phyloP scores from a whole-genome alignment of 2,329 filamentous ascomycete species.

The Grosmannia huntii region DNA sequence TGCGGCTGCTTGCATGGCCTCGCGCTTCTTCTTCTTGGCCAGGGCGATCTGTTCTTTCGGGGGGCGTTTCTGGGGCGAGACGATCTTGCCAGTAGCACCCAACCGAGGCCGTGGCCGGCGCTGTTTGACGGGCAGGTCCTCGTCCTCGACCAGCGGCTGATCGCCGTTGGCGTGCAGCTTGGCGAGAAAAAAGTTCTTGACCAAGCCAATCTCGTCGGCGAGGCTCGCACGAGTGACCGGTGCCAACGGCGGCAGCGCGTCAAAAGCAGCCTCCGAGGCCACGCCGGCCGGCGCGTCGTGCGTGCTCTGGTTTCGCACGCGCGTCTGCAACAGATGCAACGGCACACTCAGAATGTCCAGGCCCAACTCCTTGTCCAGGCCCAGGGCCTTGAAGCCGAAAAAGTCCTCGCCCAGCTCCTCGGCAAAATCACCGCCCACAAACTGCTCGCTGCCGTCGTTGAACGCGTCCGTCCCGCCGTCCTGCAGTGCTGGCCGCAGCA shows the following conservation, averaged over 20 bases:
- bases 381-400: conserved; percentile 94
- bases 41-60: conserved; percentile 71
- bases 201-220: conserved; percentile 68
- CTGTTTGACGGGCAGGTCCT: conserved; percentile 89
- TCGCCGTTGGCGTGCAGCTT: conserved; percentile 78
- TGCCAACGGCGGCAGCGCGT: conserved; percentile 55
- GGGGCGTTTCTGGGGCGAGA: conserved; percentile 69
- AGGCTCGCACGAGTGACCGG: conserved; percentile 70
- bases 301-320: conserved; percentile 76
- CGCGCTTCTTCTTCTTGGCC: conserved; percentile 75
- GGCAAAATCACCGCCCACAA: conserved; percentile 90
- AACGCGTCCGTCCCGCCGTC: conserved; percentile 79
- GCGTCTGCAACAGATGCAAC: conserved; percentile 82
- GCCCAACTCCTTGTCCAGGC: conserved; percentile 82
- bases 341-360: conserved; percentile 81
- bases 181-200: conserved; percentile 81
- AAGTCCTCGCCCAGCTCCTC: conserved; percentile 98
- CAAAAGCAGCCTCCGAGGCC: conserved; percentile 49
- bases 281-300: conserved; percentile 53
- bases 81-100: conserved; percentile 70
- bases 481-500: conserved; percentile 76
- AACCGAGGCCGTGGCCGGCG: conserved; percentile 56
- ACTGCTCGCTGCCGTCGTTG: conserved; percentile 94
- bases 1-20: conserved; percentile 18
- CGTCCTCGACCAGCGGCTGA: conserved; percentile 79